phyloP scores from a whole-genome alignment of 176 grass and related monocot genomes.

The Phragmites australis region DNA sequence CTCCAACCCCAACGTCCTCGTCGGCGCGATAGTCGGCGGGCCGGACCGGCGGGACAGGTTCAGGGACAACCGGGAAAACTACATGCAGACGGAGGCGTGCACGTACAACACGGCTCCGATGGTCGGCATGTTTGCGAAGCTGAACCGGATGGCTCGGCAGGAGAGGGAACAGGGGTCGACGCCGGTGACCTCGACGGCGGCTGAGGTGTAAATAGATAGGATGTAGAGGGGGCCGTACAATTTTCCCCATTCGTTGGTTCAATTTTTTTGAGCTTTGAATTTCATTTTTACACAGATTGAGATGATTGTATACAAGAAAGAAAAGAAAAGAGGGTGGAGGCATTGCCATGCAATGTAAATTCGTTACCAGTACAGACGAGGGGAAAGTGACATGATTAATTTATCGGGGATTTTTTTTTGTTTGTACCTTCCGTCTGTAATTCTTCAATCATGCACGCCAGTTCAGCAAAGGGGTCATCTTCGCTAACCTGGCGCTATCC shows the following conservation, averaged over 20 bases:
- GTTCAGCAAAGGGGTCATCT: constrained; percentile 5
- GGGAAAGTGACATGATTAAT: background rate
- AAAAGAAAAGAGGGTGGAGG: constrained; percentile 6
- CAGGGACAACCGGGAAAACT: constrained; percentile 52
- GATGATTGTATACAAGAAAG: constrained; percentile 26
- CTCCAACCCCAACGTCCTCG: constrained; percentile 53
- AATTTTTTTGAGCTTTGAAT: constrained; percentile 24
- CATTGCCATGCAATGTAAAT: constrained; percentile 56
- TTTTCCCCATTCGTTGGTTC: constrained; percentile 67
- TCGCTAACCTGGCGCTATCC: background rate
- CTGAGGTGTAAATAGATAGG: constrained; percentile 56
- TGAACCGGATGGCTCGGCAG: constrained; percentile 43
- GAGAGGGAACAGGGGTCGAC: constrained; percentile 24
- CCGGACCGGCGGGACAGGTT: constrained; percentile 49
- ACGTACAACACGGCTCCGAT: constrained; percentile 53
- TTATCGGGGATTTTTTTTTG: constrained; percentile 31
- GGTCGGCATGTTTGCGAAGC: constrained; percentile 59
- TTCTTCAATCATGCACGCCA: constrained; percentile 1
- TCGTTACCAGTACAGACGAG: constrained; percentile 39
- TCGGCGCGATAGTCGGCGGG: constrained; percentile 52
- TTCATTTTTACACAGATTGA: constrained; percentile 40
- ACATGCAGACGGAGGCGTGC: constrained; percentile 63
- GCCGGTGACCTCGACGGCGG: background rate
- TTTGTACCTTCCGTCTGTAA: background rate
- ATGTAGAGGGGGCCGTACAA: constrained; percentile 50